Base-by-base conservation (phyloP, 257 asterid genomes). In the Petunia axillaris region DNA sequence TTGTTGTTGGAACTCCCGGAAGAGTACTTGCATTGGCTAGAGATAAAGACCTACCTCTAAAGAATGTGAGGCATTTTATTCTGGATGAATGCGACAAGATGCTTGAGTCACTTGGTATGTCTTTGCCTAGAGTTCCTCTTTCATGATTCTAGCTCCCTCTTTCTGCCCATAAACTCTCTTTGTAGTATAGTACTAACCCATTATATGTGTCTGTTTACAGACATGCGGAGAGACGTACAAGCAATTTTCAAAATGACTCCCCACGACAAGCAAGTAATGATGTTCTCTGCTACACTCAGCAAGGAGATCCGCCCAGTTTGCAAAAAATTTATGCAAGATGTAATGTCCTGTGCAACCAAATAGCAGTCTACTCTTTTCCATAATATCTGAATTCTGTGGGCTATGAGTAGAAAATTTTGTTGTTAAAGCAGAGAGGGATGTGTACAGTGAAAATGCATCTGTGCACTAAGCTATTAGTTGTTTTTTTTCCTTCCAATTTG, bases 261-360 rank as follows among this genome's bases (percentile, higher is more conserved):
- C 62, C 97, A 94, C 53, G 98, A 94, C 83, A 94, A 94, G 89
- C 98, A 94, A 89, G 98, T 94, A 36, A 94, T 92, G 98, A 94
- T 94, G 98, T 94, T 94, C 82, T 92, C 97, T n/a, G 97, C 98
- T 40, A 94, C 98, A 5, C 95, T 94, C 79, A 91, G 98, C 91
- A 94, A 94, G 90, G 97, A 91, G 85, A 94, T 92, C 71, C 97
- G 97, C 60, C 98, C 98, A 1, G 93, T 94, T 76, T 94, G 98
- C 95, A 94, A 92, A 91, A 94, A 94, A 80, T 94, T 94, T 77
- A 94, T 94, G 97, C 97, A 91, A 92, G 97, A 94, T 88, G 98
- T 94, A 92, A 94, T 92, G 89, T 91, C 85, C 90, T 82, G 83
- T 91, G 91, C 94, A 94, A 86, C 91, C 78, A 85, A 87, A 87